Conservation (phyloP, 768 basidiomycete genomes). For the Xerocomus brunneocitrinus region DNA sequence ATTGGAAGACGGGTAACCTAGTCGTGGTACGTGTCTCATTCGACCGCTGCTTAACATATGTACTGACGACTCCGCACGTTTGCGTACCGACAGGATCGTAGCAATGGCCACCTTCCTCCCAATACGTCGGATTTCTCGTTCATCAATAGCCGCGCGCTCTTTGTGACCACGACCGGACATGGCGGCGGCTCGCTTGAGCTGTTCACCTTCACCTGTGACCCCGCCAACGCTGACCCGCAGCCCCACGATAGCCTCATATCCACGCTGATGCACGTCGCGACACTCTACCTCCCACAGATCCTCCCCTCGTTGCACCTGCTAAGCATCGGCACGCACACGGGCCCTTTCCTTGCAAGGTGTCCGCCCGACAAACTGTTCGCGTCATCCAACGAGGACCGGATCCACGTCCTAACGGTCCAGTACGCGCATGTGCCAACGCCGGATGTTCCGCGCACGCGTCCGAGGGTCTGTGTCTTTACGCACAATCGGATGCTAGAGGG, state of each 20-base stretch:
- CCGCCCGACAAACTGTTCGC: slow-evolving; percentile 22
- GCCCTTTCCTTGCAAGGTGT: slow-evolving; percentile 29
- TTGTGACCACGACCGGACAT: slow-evolving; percentile 38
- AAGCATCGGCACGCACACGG: slow-evolving; percentile 30
- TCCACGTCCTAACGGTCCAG: slow-evolving; percentile 22
- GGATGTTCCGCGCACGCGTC: slow-evolving; percentile 8
- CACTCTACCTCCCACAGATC: slow-evolving; percentile 12
- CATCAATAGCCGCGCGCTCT: slow-evolving; percentile 39
- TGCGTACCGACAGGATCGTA: slow-evolving; percentile 27
- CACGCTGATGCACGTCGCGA: slow-evolving; percentile 17
- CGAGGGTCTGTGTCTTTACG: slow-evolving; percentile 27
- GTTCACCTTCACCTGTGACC: slow-evolving; percentile 34
- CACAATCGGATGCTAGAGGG: slow-evolving; percentile 30
- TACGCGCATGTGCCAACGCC: slow-evolving; percentile 9
- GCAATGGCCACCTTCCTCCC: slow-evolving; percentile 19
- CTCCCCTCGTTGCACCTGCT: slow-evolving; percentile 10
- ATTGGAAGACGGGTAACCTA: slow-evolving; percentile 44
- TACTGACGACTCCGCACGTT: background rate
- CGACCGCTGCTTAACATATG: background rate
- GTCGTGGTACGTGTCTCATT: slow-evolving; percentile 37
- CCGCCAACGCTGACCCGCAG: background rate
- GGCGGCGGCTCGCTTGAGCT: slow-evolving; percentile 39
- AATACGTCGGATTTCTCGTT: slow-evolving; percentile 44
- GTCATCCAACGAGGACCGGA: slow-evolving; percentile 23
- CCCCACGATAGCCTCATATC: background rate